Evolutionary conservation across 257 asterid genomes (phyloP), one percentile per base, ranked within the genome.

Genomic region (Fraxinus anomala): DNA sequence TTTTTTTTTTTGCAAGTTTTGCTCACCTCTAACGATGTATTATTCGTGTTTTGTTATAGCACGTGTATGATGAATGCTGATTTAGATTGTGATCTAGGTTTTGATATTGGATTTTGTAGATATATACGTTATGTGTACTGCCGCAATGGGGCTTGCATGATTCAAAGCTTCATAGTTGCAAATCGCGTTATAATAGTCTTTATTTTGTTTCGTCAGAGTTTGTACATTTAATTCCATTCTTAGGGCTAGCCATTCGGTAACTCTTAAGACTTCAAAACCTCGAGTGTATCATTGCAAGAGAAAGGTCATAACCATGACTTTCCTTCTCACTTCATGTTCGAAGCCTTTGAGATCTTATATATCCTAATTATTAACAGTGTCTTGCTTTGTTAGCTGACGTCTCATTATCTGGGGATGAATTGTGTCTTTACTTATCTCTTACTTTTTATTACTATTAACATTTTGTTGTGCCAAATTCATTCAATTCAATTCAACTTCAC

Each of bases 401-500:
- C 2, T 42, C 37, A 12, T 70, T 6, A 23, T 47, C 76, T 31
- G 69, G 12, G 33, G 34, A 63, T 24, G 69, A 63, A 63, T 26
- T 63, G n/a, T 24, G 69, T 63, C 21, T 63, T 63, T 26, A 63
- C 69, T 23, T 63, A 26, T 47, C 23, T 30, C 3, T 44, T n/a
- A 11, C 65, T 72, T 33, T 28, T 31, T 28, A 26, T 37, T 73
- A 19, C 42, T 3, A 65, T n/a, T 75, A 21, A n/a, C 10, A 9
- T 23, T n/a, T 23, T n/a, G 9, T n/a, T 19, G 28, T 10, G 33
- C 11, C 70, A 59, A 56, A 56, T 36, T 36, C 16, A 56, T 36
- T 34, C 28, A 34, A 44, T 77, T 78, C 26, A 6, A 21, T 77
- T 78, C 26, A 6, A 21, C 73, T 83, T 79, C 51, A 26, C 71